Evolutionary conservation across 225 moss, liverwort and hornwort genomes (phyloP).

Genomic region (Neckera pumila): DNA sequence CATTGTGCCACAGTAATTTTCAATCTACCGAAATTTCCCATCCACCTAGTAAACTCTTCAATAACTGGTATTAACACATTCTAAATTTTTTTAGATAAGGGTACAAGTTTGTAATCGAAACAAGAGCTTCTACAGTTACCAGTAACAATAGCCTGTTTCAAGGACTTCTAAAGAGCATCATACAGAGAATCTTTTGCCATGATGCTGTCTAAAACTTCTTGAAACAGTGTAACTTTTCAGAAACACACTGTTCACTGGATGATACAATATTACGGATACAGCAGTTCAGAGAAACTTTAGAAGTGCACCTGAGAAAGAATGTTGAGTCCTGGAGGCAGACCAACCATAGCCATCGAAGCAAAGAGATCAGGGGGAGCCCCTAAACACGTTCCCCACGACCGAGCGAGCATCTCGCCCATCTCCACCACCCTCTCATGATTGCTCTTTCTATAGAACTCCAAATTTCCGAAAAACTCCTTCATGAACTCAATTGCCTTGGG

Average conservation of each 20-base stretch:
- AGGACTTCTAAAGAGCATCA: too few species aligned
- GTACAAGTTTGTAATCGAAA: background rate
- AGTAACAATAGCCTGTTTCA: background rate
- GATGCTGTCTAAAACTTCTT: background rate
- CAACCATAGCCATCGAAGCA: conserved; percentile 88
- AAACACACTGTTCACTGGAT: background rate
- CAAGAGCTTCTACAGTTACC: background rate
- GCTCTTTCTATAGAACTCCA: conserved; percentile 28
- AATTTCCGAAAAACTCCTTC: conserved; percentile 30
- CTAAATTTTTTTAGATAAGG: background rate
- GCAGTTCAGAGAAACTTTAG: background rate
- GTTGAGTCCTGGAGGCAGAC: conserved; percentile 56
- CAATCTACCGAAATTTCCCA: background rate
- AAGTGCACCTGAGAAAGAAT: conserved; percentile 40
- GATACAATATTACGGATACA: background rate
- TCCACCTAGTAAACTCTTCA: background rate
- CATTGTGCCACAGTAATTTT: background rate
- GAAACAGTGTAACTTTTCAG: background rate
- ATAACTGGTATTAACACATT: background rate
- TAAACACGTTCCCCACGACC: conserved; percentile 56
- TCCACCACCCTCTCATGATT: conserved; percentile 76
- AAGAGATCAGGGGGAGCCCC: conserved; percentile 67
- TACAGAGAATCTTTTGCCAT: background rate
- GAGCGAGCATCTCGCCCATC: conserved; percentile 68
- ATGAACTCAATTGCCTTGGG: conserved; percentile 63